phyloP scores from a whole-genome alignment of 2,329 filamentous ascomycete species.

The Scedosporium apiospermum region DNA sequence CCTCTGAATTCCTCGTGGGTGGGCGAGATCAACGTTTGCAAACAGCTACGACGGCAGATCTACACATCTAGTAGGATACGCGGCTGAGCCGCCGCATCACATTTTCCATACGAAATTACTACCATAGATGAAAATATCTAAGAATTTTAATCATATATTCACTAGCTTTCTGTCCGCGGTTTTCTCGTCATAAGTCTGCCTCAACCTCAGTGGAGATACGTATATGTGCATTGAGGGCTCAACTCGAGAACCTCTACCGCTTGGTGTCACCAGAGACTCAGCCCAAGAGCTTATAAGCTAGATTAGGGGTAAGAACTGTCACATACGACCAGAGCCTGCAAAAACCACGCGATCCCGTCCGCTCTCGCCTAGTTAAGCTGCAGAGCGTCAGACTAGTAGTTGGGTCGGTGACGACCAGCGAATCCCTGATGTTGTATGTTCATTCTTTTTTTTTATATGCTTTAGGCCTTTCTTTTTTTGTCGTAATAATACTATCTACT shows the following conservation, averaged over 20 bases:
- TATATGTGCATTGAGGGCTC: no score
- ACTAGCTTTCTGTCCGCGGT: not conserved
- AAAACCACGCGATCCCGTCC: not conserved
- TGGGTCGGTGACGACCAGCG: not conserved
- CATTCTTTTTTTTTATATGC: not conserved
- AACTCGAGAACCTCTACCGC: no score
- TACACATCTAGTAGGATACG: no score
- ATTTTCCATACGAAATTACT: no score
- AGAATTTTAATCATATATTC: not conserved
- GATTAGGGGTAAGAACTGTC: not conserved
- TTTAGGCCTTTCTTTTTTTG: not conserved
- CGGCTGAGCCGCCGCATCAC: no score
- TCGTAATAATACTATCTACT: not conserved
- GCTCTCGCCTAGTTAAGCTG: not conserved
- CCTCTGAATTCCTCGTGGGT: no score
- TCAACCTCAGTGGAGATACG: no score
- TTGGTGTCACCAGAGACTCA: no score
- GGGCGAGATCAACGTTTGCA: no score
- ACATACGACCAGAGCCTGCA: not conserved
- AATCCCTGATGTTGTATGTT: constrained; percentile 1
- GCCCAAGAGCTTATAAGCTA: no score
- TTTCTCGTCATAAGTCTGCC: not conserved
- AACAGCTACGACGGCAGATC: no score
- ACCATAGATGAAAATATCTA: not conserved
- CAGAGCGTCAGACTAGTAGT: constrained; percentile 1